Conservation (phyloP, 768 basidiomycete genomes). For the Cystoderma amianthinum region DNA sequence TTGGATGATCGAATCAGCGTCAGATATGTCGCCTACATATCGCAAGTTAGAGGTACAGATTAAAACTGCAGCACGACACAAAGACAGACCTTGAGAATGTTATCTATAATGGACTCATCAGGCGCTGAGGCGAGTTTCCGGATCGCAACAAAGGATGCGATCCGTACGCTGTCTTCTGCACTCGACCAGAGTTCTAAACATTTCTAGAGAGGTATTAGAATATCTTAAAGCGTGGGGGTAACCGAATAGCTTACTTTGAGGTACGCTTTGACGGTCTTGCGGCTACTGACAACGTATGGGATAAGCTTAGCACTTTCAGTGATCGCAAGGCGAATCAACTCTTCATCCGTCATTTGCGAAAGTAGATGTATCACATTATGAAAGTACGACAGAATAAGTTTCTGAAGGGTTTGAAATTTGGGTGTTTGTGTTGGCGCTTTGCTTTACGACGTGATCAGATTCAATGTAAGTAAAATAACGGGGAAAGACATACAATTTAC, state of each 20-base stretch:
- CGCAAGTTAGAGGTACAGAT: too few relatives aligned
- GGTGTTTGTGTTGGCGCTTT: constrained; percentile 78
- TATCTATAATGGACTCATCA: constrained; percentile 77
- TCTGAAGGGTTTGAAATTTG: constrained; percentile 81
- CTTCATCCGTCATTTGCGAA: constrained; percentile 64
- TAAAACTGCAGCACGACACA: neutral
- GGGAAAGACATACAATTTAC: constrained; percentile 69
- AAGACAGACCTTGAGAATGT: constrained; percentile 79
- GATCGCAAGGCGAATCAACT: constrained; percentile 63
- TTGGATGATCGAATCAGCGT: constrained; percentile 80
- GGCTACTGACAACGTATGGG: constrained; percentile 79
- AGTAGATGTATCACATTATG: constrained; percentile 79
- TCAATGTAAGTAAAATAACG: constrained; percentile 2
- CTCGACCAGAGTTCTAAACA: constrained; percentile 82
- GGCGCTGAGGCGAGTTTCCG: constrained; percentile 70
- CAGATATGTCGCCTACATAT: constrained; percentile 76
- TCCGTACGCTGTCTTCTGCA: constrained; percentile 72
- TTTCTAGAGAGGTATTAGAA: constrained; percentile 36
- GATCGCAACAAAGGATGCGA: constrained; percentile 82
- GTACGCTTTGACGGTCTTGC: constrained; percentile 82
- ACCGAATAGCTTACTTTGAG: constrained; percentile 57
- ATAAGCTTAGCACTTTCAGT: constrained; percentile 84
- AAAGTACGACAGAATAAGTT: constrained; percentile 85
- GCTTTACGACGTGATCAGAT: constrained; percentile 28
- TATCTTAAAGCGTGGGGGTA: neutral